Percentiles rank a stretch among this genome's conserved stretches.
Evolutionary conservation across 164 flowering plant species (phyloP).

Genomic region (Tinospora cordifolia): DNA sequence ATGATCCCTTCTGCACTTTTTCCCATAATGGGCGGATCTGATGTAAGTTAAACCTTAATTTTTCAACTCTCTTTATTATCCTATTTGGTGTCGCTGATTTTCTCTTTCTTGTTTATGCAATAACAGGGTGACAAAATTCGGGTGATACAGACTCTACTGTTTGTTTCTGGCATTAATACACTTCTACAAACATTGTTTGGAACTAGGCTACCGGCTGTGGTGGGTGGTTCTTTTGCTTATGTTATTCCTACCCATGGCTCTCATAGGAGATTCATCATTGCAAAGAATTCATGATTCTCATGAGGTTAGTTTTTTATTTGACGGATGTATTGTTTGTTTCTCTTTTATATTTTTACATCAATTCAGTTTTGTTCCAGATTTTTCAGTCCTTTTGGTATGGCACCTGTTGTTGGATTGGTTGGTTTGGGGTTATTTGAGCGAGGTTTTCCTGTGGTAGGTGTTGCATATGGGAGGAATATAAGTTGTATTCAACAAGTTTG

Average conservation of each 20-base stretch:
- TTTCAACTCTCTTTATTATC: not conserved
- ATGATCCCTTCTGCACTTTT: conserved; percentile 89
- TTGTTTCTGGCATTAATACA: conserved; percentile 91
- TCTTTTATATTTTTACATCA: not conserved
- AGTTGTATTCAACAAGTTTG: not conserved
- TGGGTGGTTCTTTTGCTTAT: conserved; percentile 93
- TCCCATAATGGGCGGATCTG: conserved; percentile 80
- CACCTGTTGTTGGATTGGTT: conserved; percentile 89
- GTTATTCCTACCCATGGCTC: conserved; percentile 64
- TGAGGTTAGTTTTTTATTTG: conserved; percentile 47
- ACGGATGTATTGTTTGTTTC: not conserved
- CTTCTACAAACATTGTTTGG: conserved; percentile 95
- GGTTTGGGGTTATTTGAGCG: conserved; percentile 84
- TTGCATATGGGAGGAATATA: not conserved
- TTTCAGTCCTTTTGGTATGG: conserved; percentile 98
- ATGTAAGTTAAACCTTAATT: conserved; percentile 46
- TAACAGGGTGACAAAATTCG: conserved; percentile 86
- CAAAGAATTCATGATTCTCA: conserved; percentile 58
- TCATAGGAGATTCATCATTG: conserved; percentile 67
- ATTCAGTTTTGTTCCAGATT: conserved; percentile 41
- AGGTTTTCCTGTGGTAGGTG: conserved; percentile 86
- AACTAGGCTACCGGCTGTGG: conserved; percentile 81
- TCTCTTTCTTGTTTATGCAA: conserved; percentile 8
- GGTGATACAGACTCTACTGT: conserved; percentile 82
- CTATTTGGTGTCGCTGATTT: conserved; percentile 3